Conservation (phyloP, 1,139 yeast genomes). For the Geotrichum reessii region DNA sequence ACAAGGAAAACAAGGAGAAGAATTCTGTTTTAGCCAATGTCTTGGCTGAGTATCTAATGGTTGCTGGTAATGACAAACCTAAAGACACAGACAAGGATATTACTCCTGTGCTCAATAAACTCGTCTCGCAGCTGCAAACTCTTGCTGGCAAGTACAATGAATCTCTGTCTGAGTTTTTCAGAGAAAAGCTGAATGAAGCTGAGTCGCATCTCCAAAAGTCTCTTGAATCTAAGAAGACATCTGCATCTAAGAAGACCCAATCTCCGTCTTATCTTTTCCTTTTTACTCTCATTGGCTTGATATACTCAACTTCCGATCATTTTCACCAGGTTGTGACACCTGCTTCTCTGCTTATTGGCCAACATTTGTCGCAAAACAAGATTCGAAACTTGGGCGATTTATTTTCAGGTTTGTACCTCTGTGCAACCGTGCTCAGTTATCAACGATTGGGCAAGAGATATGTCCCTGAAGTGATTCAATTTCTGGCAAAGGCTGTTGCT, state of each 20-base stretch:
- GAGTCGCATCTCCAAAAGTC: constrained; percentile 10
- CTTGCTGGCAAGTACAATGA: constrained; percentile 64
- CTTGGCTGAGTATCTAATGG: constrained; percentile 57
- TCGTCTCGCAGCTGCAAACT: constrained; percentile 49
- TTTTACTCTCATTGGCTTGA: constrained; percentile 62
- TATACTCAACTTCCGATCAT: constrained; percentile 93
- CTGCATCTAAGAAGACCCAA: neutral
- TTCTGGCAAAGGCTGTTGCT: constrained; percentile 40
- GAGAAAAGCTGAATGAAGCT: constrained; percentile 39
- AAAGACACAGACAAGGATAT: constrained; percentile 27
- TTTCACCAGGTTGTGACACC: constrained; percentile 91
- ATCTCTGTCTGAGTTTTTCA: constrained; percentile 52
- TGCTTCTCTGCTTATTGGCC: constrained; percentile 64
- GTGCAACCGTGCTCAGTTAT: constrained; percentile 60
- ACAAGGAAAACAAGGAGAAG: constrained; percentile 75
- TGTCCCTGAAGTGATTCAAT: constrained; percentile 69
- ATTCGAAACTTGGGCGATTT: constrained; percentile 39
- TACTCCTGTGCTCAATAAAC: constrained; percentile 40
- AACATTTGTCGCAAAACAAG: constrained; percentile 53
- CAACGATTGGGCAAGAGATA: constrained; percentile 76
- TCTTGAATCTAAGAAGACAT: constrained; percentile 11
- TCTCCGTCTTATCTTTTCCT: constrained; percentile 52
- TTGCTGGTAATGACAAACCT: constrained; percentile 40
- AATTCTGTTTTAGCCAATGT: constrained; percentile 60
- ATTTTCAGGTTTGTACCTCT: constrained; percentile 53